These are phyloP conservation scores for Citrus sp. DNA, from an alignment of 345 rosid genomes.

Conservation along the genomic window DNA sequence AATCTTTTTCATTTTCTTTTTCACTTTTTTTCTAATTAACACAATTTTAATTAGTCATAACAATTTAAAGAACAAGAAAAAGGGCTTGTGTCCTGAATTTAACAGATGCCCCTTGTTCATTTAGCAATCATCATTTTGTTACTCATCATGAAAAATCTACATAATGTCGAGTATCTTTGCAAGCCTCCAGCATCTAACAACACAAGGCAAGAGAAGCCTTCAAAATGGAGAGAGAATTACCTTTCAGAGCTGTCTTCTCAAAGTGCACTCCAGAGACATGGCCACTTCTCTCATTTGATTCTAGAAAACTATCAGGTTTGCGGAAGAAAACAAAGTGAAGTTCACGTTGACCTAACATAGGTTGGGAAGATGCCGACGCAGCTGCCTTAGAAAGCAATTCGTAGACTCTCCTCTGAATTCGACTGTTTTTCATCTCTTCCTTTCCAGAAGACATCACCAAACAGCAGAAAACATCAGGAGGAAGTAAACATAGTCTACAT, in stretches of 20 bases:
- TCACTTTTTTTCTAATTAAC: neutral
- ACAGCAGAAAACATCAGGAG: slow-evolving; percentile 10
- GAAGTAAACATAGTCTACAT: neutral
- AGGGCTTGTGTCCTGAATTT: neutral
- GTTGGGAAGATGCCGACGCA: slow-evolving; percentile 32
- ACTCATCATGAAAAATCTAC: neutral
- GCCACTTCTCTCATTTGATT: slow-evolving; percentile 51
- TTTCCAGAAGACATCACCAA: slow-evolving; percentile 29
- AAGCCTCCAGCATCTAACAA: slow-evolving; percentile 3
- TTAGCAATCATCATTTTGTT: neutral
- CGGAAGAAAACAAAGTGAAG: slow-evolving; percentile 84
- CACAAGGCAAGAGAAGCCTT: neutral
- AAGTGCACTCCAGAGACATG: slow-evolving; percentile 68
- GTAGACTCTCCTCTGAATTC: slow-evolving; percentile 65
- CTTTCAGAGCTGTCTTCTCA: slow-evolving; percentile 76
- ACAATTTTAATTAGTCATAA: neutral
- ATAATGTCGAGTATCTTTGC: neutral
- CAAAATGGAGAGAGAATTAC: slow-evolving; percentile 28
- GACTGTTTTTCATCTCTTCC: slow-evolving; percentile 71
- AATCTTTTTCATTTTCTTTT: neutral
- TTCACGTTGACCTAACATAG: slow-evolving; percentile 56
- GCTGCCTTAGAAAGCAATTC: slow-evolving; percentile 75
- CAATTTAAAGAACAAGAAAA: neutral
- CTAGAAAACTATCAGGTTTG: slow-evolving; percentile 69
- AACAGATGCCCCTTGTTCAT: neutral